These are phyloP conservation scores for Hypomyces rosellus DNA, from an alignment of 2,329 filamentous ascomycete genomes.

Conservation along the genomic window DNA sequence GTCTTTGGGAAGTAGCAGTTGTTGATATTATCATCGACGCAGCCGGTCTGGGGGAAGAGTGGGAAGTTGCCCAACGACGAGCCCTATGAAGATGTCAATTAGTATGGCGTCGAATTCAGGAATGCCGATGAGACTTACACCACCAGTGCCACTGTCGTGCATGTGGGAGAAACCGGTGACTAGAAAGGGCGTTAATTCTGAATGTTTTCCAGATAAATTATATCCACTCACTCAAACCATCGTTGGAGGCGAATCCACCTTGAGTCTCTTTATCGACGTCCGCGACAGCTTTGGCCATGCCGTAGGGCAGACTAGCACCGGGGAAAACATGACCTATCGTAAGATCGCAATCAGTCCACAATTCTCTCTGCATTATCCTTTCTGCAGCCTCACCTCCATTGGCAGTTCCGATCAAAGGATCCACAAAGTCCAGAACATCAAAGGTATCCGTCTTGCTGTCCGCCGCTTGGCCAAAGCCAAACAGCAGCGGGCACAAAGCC, in stretches of 20 bases:
- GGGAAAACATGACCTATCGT: constrained; percentile 40
- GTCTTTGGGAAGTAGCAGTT: constrained; percentile 47
- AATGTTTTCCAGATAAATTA: too few relatives aligned
- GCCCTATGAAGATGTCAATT: constrained; percentile 14
- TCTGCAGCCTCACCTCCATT: constrained; percentile 40
- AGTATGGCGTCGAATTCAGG: neutral
- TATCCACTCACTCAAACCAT: constrained; percentile 17
- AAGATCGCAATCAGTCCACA: neutral
- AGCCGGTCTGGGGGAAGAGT: constrained; percentile 42
- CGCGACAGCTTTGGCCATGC: constrained; percentile 21
- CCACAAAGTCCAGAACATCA: constrained; percentile 33
- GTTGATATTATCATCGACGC: constrained; percentile 36
- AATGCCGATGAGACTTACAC: constrained; percentile 7
- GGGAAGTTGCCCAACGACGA: constrained; percentile 48
- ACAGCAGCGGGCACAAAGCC: constrained; percentile 6
- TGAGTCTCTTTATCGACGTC: constrained; percentile 32
- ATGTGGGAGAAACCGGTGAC: constrained; percentile 48
- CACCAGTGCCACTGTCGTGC: constrained; percentile 35
- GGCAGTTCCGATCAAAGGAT: constrained; percentile 54
- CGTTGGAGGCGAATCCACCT: constrained; percentile 44
- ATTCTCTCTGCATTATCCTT: neutral
- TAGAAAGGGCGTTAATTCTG: constrained; percentile 2
- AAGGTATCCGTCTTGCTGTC: neutral
- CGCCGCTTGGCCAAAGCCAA: constrained; percentile 6
- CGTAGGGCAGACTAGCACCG: constrained; percentile 44